Percentiles rank a stretch among this genome's conserved stretches.
Conservation (phyloP, 768 basidiomycete species). For the Lactarius quietus region DNA sequence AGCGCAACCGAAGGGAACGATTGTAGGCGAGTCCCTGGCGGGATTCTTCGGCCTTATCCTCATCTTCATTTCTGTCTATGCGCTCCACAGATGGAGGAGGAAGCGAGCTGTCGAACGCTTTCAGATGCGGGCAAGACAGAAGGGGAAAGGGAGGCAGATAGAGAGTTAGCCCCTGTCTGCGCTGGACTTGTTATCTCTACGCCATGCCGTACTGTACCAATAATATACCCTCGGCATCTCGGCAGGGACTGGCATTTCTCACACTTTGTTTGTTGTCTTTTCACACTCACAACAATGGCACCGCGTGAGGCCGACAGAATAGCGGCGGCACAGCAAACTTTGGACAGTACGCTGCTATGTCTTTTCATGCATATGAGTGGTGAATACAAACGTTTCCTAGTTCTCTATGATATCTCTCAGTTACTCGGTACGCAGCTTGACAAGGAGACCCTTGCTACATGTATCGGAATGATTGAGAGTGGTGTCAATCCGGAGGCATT, state of each 20-base stretch:
- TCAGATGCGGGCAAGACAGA: slow-evolving; percentile 11
- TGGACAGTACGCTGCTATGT: slow-evolving; percentile 36
- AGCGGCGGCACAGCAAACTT: slow-evolving; percentile 34
- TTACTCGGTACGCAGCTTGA: slow-evolving; percentile 83
- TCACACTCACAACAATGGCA: background rate
- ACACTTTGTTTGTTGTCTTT: background rate
- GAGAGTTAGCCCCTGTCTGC: background rate
- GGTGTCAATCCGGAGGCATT: slow-evolving; percentile 91
- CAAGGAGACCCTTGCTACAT: slow-evolving; percentile 88
- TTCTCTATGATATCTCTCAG: slow-evolving; percentile 84
- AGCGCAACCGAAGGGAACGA: slow-evolving; percentile 26
- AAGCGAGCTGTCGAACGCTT: slow-evolving; percentile 9
- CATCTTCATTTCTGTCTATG: slow-evolving; percentile 10
- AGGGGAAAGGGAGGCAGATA: background rate
- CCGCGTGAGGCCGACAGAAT: slow-evolving; percentile 23
- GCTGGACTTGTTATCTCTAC: background rate
- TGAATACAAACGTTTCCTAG: slow-evolving; percentile 37
- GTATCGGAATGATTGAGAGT: slow-evolving; percentile 87
- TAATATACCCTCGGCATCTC: background rate
- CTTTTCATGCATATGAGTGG: background rate
- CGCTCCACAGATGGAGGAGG: slow-evolving; percentile 13
- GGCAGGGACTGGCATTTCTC: background rate
- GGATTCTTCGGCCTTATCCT: slow-evolving; percentile 27
- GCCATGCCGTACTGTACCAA: background rate
- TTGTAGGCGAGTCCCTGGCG: slow-evolving; percentile 26